phyloP scores from a whole-genome alignment of 2,329 filamentous ascomycete species.

The Paecilomyces fulvus region DNA sequence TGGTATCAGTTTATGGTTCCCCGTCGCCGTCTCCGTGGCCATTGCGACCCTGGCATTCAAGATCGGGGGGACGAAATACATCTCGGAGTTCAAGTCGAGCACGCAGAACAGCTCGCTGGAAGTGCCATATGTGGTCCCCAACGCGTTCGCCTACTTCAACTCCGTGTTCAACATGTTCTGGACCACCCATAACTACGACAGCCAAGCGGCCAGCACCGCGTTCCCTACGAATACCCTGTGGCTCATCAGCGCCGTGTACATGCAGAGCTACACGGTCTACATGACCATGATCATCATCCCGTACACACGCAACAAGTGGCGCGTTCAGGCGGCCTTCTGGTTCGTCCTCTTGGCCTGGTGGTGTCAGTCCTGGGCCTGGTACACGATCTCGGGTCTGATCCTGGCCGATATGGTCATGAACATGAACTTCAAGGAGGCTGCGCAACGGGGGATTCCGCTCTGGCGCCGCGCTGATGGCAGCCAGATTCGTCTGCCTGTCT shows the following conservation, averaged over 20 bases:
- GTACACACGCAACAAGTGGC: constrained; percentile 35
- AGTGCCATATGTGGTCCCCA: constrained; percentile 25
- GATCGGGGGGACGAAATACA: constrained; percentile 22
- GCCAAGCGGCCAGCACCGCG: constrained; percentile 32
- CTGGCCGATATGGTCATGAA: constrained; percentile 35
- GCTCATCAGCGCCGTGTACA: constrained; percentile 36
- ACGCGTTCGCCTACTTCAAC: constrained; percentile 38
- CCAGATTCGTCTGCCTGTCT: constrained; percentile 11
- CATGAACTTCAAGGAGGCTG: constrained; percentile 28
- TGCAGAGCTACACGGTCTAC: constrained; percentile 41
- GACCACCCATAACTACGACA: constrained; percentile 29
- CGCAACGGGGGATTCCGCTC: constrained; percentile 14
- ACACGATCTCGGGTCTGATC: constrained; percentile 33
- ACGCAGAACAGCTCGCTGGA: constrained; percentile 31
- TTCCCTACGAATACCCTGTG: constrained; percentile 40
- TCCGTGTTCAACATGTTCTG: constrained; percentile 42
- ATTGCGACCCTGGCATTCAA: constrained; percentile 30
- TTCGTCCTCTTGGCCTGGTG: constrained; percentile 40
- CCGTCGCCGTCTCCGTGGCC: constrained; percentile 32
- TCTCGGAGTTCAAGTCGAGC: constrained; percentile 27
- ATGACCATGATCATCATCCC: constrained; percentile 42
- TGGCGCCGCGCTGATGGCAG: background rate
- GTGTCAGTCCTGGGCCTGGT: constrained; percentile 41
- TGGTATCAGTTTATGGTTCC: constrained; percentile 34
- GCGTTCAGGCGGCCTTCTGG: constrained; percentile 27